phyloP scores from a whole-genome alignment of 768 basidiomycete species.

The Mrakia hoshinonis region DNA sequence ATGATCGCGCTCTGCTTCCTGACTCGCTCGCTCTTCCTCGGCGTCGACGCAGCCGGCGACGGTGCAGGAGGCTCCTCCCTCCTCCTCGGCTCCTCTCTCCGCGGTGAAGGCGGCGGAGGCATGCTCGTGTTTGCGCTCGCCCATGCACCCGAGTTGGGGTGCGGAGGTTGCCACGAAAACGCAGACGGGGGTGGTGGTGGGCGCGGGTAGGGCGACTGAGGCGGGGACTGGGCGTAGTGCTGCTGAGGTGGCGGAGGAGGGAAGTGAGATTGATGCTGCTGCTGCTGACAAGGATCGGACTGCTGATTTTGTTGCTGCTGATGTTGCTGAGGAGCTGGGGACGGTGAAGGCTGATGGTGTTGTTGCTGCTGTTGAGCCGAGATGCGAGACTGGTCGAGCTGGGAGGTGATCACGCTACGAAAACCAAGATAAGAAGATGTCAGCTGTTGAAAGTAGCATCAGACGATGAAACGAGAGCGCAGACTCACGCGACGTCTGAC shows the following conservation, averaged over 20 bases:
- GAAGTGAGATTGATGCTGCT: background rate
- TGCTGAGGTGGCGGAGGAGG: background rate
- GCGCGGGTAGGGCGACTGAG: background rate
- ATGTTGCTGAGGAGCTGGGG: too few relatives aligned
- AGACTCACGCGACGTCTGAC: slow-evolving; percentile 19
- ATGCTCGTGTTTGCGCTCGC: background rate
- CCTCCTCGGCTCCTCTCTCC: background rate
- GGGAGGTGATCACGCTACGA: background rate
- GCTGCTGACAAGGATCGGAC: background rate
- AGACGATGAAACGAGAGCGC: background rate
- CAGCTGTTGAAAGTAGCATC: background rate
- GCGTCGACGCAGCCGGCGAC: background rate
- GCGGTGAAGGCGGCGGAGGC: slow-evolving; percentile 8
- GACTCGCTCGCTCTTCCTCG: background rate
- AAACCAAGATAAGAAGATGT: too few relatives aligned
- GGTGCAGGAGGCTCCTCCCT: background rate
- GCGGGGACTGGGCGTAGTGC: background rate
- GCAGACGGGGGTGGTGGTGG: background rate
- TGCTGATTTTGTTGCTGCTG: background rate
- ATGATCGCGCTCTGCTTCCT: slow-evolving; percentile 10
- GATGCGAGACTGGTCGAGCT: background rate
- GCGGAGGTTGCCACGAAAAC: slow-evolving; percentile 11
- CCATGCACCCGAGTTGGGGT: slow-evolving; percentile 22
- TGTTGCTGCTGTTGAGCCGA: background rate
- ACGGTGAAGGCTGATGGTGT: background rate